These are phyloP conservation scores for Pseudogymnoascus sp. DNA, from an alignment of 2,329 filamentous ascomycete species.

Conservation along the genomic window DNA sequence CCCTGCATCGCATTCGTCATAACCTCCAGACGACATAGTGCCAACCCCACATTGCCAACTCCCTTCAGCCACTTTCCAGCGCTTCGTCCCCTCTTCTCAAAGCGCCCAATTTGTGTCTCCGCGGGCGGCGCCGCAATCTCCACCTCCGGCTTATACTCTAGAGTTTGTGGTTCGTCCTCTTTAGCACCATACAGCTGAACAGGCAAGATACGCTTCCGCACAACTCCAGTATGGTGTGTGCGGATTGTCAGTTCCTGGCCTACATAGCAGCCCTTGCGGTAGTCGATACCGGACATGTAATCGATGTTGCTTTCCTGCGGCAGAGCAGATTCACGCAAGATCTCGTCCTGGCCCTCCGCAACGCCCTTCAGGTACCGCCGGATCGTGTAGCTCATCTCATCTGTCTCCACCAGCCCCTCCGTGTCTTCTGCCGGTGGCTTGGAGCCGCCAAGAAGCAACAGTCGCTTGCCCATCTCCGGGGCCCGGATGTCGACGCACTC, in stretches of 20 bases:
- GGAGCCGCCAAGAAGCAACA: slow-evolving; percentile 35
- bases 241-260: slow-evolving; percentile 95
- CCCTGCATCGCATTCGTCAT: slow-evolving; percentile 76
- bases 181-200: slow-evolving; percentile 60
- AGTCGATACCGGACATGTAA: slow-evolving; percentile 78
- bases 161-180: slow-evolving; percentile 33
- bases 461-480: slow-evolving; percentile 49
- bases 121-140: slow-evolving; percentile 37
- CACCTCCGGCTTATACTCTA: slow-evolving; percentile 43
- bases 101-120: slow-evolving; percentile 45
- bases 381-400: slow-evolving; percentile 61
- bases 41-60: slow-evolving; percentile 80
- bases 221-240: slow-evolving; percentile 88
- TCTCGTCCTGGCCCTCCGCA: slow-evolving; percentile 77
- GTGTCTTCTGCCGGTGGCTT: slow-evolving; percentile 29
- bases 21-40: slow-evolving; percentile 77
- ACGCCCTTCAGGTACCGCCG: slow-evolving; percentile 75
- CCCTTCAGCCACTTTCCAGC: slow-evolving; percentile 76
- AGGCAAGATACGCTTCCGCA: slow-evolving; percentile 83
- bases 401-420: slow-evolving; percentile 40
- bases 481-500: slow-evolving; percentile 44
- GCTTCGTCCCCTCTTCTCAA: slow-evolving; percentile 56
- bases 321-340: slow-evolving; percentile 63
- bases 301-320: slow-evolving; percentile 90
- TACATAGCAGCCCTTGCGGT: slow-evolving; percentile 93